A percentile compares a stretch with the other conserved stretches of the same genome.
phyloP scores from a whole-genome alignment of 1,139 yeast species.

The Pichia sp. region DNA sequence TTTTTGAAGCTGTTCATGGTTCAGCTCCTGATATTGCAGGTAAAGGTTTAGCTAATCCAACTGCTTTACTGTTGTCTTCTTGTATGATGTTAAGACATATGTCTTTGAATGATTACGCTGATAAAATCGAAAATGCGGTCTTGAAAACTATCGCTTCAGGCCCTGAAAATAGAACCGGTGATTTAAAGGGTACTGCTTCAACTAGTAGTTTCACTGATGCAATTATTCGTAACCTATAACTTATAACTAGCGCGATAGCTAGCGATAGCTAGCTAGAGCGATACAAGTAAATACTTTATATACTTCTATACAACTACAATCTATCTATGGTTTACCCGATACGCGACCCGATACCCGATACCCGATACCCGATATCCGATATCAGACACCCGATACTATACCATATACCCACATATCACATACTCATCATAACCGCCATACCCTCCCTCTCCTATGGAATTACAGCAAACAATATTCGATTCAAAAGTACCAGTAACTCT shows the following conservation, averaged over 20 bases:
- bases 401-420: too few relatives aligned
- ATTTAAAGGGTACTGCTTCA: conserved; percentile 87
- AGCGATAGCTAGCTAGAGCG: too few relatives aligned
- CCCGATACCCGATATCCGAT: too few relatives aligned
- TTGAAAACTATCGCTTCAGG: conserved; percentile 92
- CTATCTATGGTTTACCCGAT: too few relatives aligned
- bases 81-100: conserved; percentile 99
- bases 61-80: conserved; percentile 89
- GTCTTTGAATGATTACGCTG: conserved; percentile 77
- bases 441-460: too few relatives aligned
- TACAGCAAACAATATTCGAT: too few relatives aligned
- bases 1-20: conserved; percentile 99
- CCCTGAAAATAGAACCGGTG: conserved; percentile 89
- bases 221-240: conserved; percentile 52
- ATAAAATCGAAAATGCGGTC: conserved; percentile 80
- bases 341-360: too few relatives aligned
- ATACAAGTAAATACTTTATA: too few relatives aligned
- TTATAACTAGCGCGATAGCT: conserved; percentile 1
- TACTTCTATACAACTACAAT: too few relatives aligned
- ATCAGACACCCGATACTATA: too few relatives aligned
- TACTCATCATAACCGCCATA: too few relatives aligned
- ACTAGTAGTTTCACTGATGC: conserved; percentile 84
- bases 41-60: conserved; percentile 97
- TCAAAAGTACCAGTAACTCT: too few relatives aligned
- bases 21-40: conserved; percentile 99